A percentile compares a stretch with the other conserved stretches of the same genome.
Conservation (phyloP, 257 asterid genomes). For the Fraxinus excelsior region DNA sequence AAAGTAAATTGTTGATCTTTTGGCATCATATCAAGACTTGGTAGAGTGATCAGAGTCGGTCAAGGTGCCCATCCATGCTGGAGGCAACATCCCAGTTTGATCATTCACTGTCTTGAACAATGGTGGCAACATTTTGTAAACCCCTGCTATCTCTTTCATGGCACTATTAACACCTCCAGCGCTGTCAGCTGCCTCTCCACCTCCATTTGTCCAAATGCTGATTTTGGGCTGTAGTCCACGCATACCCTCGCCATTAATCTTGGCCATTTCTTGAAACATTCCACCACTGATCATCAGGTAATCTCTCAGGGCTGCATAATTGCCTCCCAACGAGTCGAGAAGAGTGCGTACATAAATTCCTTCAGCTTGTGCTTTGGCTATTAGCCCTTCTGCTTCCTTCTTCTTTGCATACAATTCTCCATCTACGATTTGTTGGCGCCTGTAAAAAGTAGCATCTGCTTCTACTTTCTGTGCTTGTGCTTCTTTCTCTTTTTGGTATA, state of each 20-base stretch:
- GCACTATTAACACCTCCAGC: constrained; percentile 23
- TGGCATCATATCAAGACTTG: constrained; percentile 5
- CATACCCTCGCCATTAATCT: constrained; percentile 54
- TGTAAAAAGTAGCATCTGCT: constrained; percentile 50
- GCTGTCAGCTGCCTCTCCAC: constrained; percentile 6
- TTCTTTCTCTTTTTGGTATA: constrained; percentile 59
- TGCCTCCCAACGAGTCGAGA: constrained; percentile 55
- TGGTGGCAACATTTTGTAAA: constrained; percentile 68
- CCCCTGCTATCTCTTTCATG: constrained; percentile 57
- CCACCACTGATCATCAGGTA: constrained; percentile 65
- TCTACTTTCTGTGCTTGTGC: constrained; percentile 53
- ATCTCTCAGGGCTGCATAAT: constrained; percentile 52
- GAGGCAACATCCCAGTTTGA: constrained; percentile 72
- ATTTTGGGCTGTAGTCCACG: constrained; percentile 64
- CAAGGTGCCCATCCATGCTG: constrained; percentile 54
- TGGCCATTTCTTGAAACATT: constrained; percentile 54
- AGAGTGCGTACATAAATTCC: constrained; percentile 50
- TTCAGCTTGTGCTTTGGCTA: constrained; percentile 63
- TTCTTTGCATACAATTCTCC: constrained; percentile 55
- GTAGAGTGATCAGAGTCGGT: constrained; percentile 15
- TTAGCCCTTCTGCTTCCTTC: constrained; percentile 68
- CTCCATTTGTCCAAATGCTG: constrained; percentile 62
- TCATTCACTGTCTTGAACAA: constrained; percentile 61
- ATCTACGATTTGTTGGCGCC: constrained; percentile 43
- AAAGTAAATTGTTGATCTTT: not conserved